Base-by-base conservation (phyloP, 2,329 filamentous ascomycete species). In the Endoconidiophora polonica region DNA sequence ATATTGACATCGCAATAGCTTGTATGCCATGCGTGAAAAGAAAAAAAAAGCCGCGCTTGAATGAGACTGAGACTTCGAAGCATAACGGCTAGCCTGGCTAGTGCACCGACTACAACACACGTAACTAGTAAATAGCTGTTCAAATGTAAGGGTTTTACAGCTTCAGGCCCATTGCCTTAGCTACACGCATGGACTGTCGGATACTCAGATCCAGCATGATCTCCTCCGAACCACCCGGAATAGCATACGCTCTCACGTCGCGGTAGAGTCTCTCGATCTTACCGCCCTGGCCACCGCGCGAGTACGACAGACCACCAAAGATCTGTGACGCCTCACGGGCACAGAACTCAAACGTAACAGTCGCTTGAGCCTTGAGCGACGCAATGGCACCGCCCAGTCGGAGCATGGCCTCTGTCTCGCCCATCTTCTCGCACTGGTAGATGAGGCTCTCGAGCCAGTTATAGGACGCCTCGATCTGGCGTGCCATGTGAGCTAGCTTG, bases 201-300 rank as follows among this genome's bases (percentile, higher is more conserved):
- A 98, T 94, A 67, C 86, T 94, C 61, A 98, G 66, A 65, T 98
- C 91, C 57, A 96, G 70, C 91, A 98, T 98, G 57, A 98, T 98
- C 74, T 98, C 91, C 70, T 98, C 90, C 57, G 80, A 86, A 22
- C 91, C 91, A 60, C 91, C 91, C 2, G 91, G 91, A 58, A 98
- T 90, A 55, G 91, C 90, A 65, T 98, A 96, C 0, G 91, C 91
- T 58, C 91, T 76, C 14, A 96, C 91, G 64, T 98, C 91, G 55
- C 91, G 77, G 67, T 96, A 96, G 59, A 98, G 68, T 54, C 91
- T 71, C 77, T 98, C 91, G 48, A 96, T 78, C 77, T 95, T 95
- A 53, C 79, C 90, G 54, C 91, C 91, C 70, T 96, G 91, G 14
- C 91, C 91, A 50, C 91, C 91, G 41, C 90, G 78, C 53, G 80